These are phyloP conservation scores for Nemania bipapillata DNA, from an alignment of 2,329 filamentous ascomycete genomes.

Conservation along the genomic window DNA sequence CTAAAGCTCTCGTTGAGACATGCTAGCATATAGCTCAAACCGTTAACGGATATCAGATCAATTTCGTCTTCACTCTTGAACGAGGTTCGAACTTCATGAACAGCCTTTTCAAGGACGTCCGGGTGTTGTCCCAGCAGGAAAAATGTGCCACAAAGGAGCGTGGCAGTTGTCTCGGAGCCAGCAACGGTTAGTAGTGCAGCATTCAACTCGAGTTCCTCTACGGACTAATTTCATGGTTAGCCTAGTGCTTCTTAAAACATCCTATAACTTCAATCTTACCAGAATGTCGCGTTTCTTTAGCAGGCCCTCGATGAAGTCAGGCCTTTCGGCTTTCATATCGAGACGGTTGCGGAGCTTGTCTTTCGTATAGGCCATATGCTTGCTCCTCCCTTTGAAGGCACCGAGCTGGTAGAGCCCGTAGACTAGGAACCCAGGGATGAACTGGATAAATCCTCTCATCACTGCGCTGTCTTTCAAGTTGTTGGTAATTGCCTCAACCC, in stretches of 20 bases:
- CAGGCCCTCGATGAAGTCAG: slow-evolving; percentile 32
- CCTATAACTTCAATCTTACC: not conserved
- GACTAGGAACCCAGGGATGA: slow-evolving; percentile 1
- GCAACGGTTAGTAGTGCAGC: slow-evolving; percentile 17
- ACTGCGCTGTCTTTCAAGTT: slow-evolving; percentile 13
- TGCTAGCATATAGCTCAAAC: slow-evolving; percentile 56
- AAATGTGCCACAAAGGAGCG: slow-evolving; percentile 16
- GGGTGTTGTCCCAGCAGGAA: slow-evolving; percentile 54
- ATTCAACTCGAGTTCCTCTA: slow-evolving; percentile 21
- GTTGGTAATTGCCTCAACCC: slow-evolving; percentile 34
- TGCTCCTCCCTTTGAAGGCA: slow-evolving; percentile 20
- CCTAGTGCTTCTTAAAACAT: not conserved
- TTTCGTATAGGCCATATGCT: slow-evolving; percentile 16
- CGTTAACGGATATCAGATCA: slow-evolving; percentile 39
- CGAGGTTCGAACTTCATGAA: slow-evolving; percentile 53
- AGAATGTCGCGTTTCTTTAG: slow-evolving; percentile 21
- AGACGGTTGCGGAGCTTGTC: slow-evolving; percentile 10
- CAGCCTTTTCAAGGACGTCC: slow-evolving; percentile 49
- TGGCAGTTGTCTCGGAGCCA: slow-evolving; percentile 33
- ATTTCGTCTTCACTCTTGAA: slow-evolving; percentile 53
- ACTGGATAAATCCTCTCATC: slow-evolving; percentile 20
- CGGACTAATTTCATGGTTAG: slow-evolving; percentile 2
- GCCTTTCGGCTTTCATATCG: slow-evolving; percentile 11
- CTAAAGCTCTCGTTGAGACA: slow-evolving; percentile 57
- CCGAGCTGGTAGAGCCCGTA: slow-evolving; percentile 15